Percentiles rank a stretch among this genome's conserved stretches.
Evolutionary conservation across 768 basidiomycete species (phyloP).

Genomic region (Clathrus columnatus): DNA sequence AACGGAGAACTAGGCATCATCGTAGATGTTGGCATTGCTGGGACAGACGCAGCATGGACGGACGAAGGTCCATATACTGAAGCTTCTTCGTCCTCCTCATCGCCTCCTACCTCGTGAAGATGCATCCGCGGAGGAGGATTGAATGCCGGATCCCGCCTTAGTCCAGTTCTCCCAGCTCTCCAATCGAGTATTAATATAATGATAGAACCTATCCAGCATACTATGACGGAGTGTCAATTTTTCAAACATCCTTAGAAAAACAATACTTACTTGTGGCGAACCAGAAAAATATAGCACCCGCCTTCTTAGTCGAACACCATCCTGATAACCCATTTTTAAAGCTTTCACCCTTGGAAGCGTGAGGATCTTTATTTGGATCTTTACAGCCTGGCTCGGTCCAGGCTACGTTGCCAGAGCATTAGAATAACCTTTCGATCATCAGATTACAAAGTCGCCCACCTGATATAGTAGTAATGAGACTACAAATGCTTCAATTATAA

Average conservation of each 20-base stretch:
- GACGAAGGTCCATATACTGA: conserved; percentile 3
- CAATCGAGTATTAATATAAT: conserved; percentile 62
- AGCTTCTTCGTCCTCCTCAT: conserved; percentile 18
- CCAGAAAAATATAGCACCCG: conserved; percentile 87
- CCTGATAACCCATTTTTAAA: conserved; percentile 62
- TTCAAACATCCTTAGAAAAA: background rate
- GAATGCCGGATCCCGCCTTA: conserved; percentile 70
- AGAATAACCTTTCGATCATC: background rate
- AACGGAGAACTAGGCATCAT: conserved; percentile 23
- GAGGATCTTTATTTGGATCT: conserved; percentile 70
- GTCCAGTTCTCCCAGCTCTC: conserved; percentile 53
- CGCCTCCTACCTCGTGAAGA: conserved; percentile 10
- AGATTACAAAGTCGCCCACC: conserved; percentile 4
- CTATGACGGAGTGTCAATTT: conserved; percentile 28
- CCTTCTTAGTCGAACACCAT: conserved; percentile 92
- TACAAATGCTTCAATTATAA: conserved; percentile 4
- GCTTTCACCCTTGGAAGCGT: conserved; percentile 43
- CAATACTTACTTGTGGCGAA: conserved; percentile 55
- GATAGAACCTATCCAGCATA: conserved; percentile 67
- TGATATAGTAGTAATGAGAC: conserved; percentile 20
- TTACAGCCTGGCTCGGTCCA: conserved; percentile 91
- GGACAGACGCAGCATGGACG: conserved; percentile 2
- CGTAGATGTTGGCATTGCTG: background rate
- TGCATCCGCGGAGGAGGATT: conserved; percentile 38
- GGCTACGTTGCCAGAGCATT: conserved; percentile 40